Percentiles rank a stretch among this genome's conserved stretches.
Evolutionary conservation across 768 basidiomycete species (phyloP).

Genomic region (Suillus weaverae): DNA sequence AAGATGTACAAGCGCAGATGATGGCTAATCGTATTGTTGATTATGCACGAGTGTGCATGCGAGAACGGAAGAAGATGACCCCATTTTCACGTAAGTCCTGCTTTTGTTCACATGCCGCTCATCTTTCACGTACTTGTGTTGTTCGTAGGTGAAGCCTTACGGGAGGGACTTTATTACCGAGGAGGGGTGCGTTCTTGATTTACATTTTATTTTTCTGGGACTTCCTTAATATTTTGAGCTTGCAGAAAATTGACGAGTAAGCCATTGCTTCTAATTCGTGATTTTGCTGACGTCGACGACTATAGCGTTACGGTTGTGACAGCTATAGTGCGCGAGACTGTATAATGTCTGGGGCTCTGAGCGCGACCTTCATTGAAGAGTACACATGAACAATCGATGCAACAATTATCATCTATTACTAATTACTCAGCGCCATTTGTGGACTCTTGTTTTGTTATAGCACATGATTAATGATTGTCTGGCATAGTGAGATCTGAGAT

Average conservation of each 20-base stretch:
- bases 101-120: constrained; percentile 3
- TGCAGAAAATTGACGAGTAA: constrained; percentile 80
- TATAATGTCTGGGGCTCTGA: constrained; percentile 7
- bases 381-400: background rate
- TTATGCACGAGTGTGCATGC: constrained; percentile 71
- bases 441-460: background rate
- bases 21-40: constrained; percentile 75
- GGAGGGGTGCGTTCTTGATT: constrained; percentile 64
- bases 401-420: background rate
- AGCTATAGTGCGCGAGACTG: constrained; percentile 64
- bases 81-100: constrained; percentile 68
- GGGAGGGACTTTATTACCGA: constrained; percentile 61
- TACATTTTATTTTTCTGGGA: constrained; percentile 4
- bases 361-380: constrained; percentile 5
- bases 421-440: background rate
- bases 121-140: constrained; percentile 10
- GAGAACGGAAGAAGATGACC: constrained; percentile 58
- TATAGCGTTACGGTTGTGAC: constrained; percentile 70
- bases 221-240: constrained; percentile 8
- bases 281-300: constrained; percentile 16
- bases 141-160: constrained; percentile 56
- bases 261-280: constrained; percentile 26
- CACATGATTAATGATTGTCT: background rate
- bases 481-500: background rate
- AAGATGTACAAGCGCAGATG: constrained; percentile 61